Percentiles rank a stretch among this genome's conserved stretches.
These are phyloP conservation scores for Teratosphaeria destructans DNA, from an alignment of 2,329 filamentous ascomycete species.

Conservation along the genomic window DNA sequence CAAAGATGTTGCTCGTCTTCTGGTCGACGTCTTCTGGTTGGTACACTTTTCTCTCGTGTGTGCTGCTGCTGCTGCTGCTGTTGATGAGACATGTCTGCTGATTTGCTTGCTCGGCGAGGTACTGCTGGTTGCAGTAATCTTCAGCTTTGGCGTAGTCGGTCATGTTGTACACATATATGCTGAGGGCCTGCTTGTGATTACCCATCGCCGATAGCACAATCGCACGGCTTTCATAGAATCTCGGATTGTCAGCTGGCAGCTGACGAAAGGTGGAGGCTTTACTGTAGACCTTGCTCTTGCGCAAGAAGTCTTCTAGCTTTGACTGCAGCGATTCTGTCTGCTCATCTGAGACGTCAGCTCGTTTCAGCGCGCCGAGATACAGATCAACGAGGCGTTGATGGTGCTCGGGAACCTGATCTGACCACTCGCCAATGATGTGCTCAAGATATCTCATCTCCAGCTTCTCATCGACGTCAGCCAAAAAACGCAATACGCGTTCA, in stretches of 20 bases:
- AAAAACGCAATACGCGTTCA: conserved; percentile 61
- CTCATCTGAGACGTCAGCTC: conserved; percentile 21
- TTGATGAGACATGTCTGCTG: conserved; percentile 14
- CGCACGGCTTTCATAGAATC: conserved; percentile 81
- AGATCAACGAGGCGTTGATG: conserved; percentile 75
- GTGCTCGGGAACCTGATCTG: conserved; percentile 74
- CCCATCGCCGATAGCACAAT: conserved; percentile 92
- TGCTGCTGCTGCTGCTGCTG: conserved; percentile 4
- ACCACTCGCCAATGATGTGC: conserved; percentile 78
- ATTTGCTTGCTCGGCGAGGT: conserved; percentile 41
- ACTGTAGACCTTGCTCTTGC: conserved; percentile 69
- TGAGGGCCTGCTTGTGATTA: conserved; percentile 87
- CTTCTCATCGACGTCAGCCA: conserved; percentile 56
- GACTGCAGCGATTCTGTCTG: conserved; percentile 40
- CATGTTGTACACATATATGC: conserved; percentile 95
- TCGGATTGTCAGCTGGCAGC: conserved; percentile 69
- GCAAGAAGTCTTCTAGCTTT: conserved; percentile 64
- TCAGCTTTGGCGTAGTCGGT: conserved; percentile 81
- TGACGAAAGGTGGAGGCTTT: conserved; percentile 53
- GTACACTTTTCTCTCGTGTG: conserved; percentile 21
- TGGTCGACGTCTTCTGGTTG: conserved; percentile 40
- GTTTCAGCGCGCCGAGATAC: conserved; percentile 48
- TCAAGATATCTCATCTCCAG: conserved; percentile 79
- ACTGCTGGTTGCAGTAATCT: conserved; percentile 90
- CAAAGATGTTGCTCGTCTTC: conserved; percentile 67